phyloP scores from a whole-genome alignment of 441 rosid genomes.

The Theobroma grandiflorum region DNA sequence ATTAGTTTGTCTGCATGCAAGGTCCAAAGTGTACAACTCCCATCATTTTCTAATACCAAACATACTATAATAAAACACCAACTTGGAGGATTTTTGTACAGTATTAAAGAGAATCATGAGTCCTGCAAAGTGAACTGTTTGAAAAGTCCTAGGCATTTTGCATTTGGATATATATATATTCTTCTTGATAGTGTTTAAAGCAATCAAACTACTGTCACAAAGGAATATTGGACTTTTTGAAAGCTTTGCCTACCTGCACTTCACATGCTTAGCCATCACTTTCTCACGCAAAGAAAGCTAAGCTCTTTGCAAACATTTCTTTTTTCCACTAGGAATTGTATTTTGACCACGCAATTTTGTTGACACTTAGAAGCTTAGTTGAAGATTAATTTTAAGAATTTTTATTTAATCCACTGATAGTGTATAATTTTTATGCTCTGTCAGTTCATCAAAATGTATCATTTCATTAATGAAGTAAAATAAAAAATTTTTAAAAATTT shows the following conservation, averaged over 20 bases:
- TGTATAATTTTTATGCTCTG: too few species aligned
- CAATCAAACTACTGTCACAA: background rate
- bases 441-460: too few species aligned
- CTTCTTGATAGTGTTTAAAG: background rate
- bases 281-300: background rate
- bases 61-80: background rate
- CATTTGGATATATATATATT: background rate
- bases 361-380: background rate
- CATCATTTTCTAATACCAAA: background rate
- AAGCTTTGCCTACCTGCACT: background rate
- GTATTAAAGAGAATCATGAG: background rate
- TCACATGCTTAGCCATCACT: conserved; percentile 2
- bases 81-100: background rate
- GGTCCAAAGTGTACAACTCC: background rate
- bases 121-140: background rate
- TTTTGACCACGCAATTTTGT: conserved; percentile 11
- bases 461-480: too few species aligned
- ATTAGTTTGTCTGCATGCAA: too few species aligned
- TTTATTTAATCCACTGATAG: too few species aligned
- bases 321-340: background rate
- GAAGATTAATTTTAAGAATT: background rate
- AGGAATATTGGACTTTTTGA: background rate
- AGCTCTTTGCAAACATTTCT: background rate
- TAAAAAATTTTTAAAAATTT: too few species aligned
- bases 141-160: background rate